Base-by-base conservation (phyloP, 2,329 filamentous ascomycete species). In the Colletotrichum chlorophyti region DNA sequence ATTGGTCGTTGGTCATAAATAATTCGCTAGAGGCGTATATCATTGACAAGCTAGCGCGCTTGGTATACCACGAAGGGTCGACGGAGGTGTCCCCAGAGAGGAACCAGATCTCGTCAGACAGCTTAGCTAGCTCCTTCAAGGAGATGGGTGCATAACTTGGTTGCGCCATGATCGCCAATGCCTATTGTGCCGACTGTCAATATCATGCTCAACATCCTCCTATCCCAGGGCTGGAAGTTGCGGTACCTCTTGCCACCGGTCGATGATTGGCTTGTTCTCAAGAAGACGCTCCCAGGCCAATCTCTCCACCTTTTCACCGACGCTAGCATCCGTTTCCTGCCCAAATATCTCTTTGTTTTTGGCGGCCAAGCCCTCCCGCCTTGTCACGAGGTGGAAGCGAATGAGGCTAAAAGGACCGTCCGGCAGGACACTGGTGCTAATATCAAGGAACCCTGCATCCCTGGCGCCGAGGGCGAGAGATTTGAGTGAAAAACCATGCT, bases 21-120 rank as follows among this genome's bases (percentile, higher is more conserved):
- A 97, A 79, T 75, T 99, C 95, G 53, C 89, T 84, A 29, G 88
- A 86, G 48, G 91, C 91, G 66, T 86, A 87, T 37, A 84, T 78
- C 65, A 81, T 74, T 29, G 83, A 83, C 9, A 86, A 72, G 17
- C 79, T 80, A 4, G 78, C 83, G 45, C 84, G 82, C 69, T 86
- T 86, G 54, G 82, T 79, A 68, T 99, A 99, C 95, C 95, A 99
- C 5, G 87, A 88, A 4, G 86, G 84, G 73, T 98, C 93, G 60
- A 97, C 91, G 19, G 88, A 84, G 19, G 77, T 80, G 73, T 98
- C 95, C 47, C 92, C 91, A 0, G 94, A 86, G 4, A 97, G 84
- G 68, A 90, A 93, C 82, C 90, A 91, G 48, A 99, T 96, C 73
- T 99, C 95, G 72, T 97, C 94, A n/a, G 90, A 84, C 5, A 99